Percentiles rank a stretch among this genome's conserved stretches.
Evolutionary conservation across 345 rosid species (phyloP).

Genomic region (Camelina laxa): DNA sequence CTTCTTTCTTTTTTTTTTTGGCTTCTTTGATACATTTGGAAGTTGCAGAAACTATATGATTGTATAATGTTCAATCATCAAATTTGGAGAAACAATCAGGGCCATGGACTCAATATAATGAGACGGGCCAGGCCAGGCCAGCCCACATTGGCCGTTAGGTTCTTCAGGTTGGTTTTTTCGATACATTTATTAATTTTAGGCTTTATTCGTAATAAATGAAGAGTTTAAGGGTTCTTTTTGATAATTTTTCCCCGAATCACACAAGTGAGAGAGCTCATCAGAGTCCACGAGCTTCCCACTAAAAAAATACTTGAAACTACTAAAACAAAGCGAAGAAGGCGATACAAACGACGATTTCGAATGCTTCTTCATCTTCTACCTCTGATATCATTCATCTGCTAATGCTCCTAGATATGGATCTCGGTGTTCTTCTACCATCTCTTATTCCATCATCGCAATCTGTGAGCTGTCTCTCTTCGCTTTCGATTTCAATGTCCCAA

Average conservation of each 20-base stretch:
- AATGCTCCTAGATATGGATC: conserved; percentile 54
- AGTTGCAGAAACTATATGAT: background rate
- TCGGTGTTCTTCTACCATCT: conserved; percentile 45
- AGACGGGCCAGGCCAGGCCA: background rate
- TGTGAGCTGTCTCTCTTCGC: conserved; percentile 44
- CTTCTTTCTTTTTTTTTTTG: too few species aligned
- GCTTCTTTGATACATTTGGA: background rate
- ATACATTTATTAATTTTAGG: background rate
- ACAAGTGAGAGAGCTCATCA: conserved; percentile 19
- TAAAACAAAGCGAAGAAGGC: conserved; percentile 24
- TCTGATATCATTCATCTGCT: background rate
- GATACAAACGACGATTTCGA: conserved; percentile 35
- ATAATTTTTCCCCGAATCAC: background rate
- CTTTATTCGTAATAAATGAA: background rate
- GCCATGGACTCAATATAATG: background rate
- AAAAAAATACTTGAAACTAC: conserved; percentile 1
- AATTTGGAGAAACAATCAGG: background rate
- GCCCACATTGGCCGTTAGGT: background rate
- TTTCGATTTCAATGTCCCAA: conserved; percentile 18
- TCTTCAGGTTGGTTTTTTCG: background rate
- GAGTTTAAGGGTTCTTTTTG: background rate
- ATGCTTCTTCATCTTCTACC: conserved; percentile 31
- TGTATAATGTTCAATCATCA: background rate
- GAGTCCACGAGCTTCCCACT: conserved; percentile 41
- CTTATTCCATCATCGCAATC: conserved; percentile 65